These are phyloP conservation scores for Apiospora hydei DNA, from an alignment of 2,329 filamentous ascomycete genomes.

Conservation along the genomic window DNA sequence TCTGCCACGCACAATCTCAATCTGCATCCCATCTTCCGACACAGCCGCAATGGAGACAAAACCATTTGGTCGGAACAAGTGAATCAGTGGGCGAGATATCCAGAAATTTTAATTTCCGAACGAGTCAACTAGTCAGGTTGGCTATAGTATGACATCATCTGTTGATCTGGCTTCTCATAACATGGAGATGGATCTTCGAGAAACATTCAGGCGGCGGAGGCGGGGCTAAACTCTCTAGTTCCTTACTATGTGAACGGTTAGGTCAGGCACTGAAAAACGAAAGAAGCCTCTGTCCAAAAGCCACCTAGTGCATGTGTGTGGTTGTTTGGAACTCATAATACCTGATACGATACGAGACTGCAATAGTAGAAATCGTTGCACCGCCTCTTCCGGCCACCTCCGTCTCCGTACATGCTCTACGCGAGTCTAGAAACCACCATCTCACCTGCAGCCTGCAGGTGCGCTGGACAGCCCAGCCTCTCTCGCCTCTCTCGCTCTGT, in stretches of 20 bases:
- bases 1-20: too few species aligned
- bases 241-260: background rate
- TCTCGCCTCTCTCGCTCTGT: background rate
- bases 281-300: background rate
- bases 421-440: background rate
- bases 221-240: background rate
- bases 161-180: background rate
- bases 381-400: conserved; percentile 8
- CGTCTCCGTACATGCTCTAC: background rate
- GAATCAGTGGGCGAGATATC: background rate
- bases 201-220: conserved; percentile 3
- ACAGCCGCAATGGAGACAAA: background rate
- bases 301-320: too few species aligned
- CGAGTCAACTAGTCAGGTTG: background rate
- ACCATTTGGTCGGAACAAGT: background rate
- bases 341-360: too few species aligned
- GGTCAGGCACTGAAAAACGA: background rate
- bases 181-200: background rate
- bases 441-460: background rate
- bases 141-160: conserved; percentile 1
- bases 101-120: background rate
- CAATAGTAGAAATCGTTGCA: background rate
- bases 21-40: too few species aligned
- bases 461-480: conserved; percentile 11
- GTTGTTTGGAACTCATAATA: too few species aligned